phyloP scores from a whole-genome alignment of 2,329 filamentous ascomycete genomes.

The Coniochaeta sp. region DNA sequence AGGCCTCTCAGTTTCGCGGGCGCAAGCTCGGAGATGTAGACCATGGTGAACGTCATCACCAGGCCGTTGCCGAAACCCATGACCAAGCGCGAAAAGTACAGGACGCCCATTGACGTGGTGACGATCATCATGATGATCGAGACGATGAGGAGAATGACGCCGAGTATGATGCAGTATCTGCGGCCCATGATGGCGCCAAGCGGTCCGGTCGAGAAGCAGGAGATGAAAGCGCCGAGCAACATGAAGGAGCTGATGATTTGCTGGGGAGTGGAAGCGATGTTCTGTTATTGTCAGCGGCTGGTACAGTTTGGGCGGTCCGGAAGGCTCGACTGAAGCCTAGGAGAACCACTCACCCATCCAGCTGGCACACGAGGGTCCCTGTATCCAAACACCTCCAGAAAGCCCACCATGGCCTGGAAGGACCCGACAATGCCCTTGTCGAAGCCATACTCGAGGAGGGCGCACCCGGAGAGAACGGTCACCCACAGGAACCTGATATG shows the following conservation, averaged over 20 bases:
- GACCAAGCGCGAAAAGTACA: constrained; percentile 5
- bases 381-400: constrained; percentile 8
- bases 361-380: constrained; percentile 3
- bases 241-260: too few relatives aligned
- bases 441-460: constrained; percentile 9
- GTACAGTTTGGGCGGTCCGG: too few relatives aligned
- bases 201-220: too few relatives aligned
- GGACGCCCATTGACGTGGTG: not conserved
- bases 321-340: too few relatives aligned
- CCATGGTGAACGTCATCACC: constrained; percentile 5
- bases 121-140: too few relatives aligned
- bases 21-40: constrained; percentile 5
- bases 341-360: constrained; percentile 6
- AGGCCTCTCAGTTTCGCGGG: constrained; percentile 4
- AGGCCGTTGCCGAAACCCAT: too few relatives aligned
- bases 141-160: too few relatives aligned
- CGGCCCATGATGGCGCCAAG: too few relatives aligned
- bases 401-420: constrained; percentile 10
- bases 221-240: too few relatives aligned
- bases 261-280: too few relatives aligned
- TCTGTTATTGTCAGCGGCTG: too few relatives aligned
- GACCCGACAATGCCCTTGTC: constrained; percentile 6
- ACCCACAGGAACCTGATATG: constrained; percentile 7
- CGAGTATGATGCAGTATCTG: too few relatives aligned
- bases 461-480: constrained; percentile 6